Conservation (phyloP, 805 yeast species). For the Pichia insulana region DNA sequence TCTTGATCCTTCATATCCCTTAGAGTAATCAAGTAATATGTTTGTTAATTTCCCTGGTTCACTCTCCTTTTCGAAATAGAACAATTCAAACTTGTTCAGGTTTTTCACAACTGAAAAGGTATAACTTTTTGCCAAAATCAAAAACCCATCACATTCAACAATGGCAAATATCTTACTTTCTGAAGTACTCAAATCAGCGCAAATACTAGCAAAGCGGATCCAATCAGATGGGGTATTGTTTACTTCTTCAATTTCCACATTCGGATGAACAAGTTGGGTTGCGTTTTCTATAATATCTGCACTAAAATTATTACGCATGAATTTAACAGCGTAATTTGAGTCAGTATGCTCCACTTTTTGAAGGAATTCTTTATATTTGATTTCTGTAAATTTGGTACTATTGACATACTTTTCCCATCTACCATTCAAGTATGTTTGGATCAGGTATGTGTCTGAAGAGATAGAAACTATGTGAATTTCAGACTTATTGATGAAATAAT, state of each 20-base stretch:
- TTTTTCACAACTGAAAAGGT: slow-evolving; percentile 29
- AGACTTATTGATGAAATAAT: slow-evolving; percentile 9
- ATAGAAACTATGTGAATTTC: neutral
- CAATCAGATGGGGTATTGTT: slow-evolving; percentile 16
- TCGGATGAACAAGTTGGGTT: slow-evolving; percentile 36
- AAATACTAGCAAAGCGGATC: slow-evolving; percentile 55
- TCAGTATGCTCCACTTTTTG: slow-evolving; percentile 8
- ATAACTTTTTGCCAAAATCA: slow-evolving; percentile 27
- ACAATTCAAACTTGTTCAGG: slow-evolving; percentile 27
- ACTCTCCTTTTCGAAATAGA: slow-evolving; percentile 21
- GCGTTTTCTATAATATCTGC: slow-evolving; percentile 28
- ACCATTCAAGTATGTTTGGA: slow-evolving; percentile 17
- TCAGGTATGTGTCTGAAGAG: slow-evolving; percentile 14
- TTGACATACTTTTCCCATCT: slow-evolving; percentile 14
- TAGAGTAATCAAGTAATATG: slow-evolving; percentile 7
- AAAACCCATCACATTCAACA: slow-evolving; percentile 24
- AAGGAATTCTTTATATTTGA: slow-evolving; percentile 9
- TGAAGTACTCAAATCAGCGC: slow-evolving; percentile 55
- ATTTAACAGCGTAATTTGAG: slow-evolving; percentile 13
- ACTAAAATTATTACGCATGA: neutral
- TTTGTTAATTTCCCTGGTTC: slow-evolving; percentile 2
- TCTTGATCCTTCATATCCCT: slow-evolving; percentile 32
- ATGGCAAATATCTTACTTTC: slow-evolving; percentile 45
- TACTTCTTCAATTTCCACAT: slow-evolving; percentile 23
- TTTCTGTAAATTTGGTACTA: slow-evolving; percentile 6